Base-by-base conservation (phyloP, 305 asterid species). In the Striga hermonthica region DNA sequence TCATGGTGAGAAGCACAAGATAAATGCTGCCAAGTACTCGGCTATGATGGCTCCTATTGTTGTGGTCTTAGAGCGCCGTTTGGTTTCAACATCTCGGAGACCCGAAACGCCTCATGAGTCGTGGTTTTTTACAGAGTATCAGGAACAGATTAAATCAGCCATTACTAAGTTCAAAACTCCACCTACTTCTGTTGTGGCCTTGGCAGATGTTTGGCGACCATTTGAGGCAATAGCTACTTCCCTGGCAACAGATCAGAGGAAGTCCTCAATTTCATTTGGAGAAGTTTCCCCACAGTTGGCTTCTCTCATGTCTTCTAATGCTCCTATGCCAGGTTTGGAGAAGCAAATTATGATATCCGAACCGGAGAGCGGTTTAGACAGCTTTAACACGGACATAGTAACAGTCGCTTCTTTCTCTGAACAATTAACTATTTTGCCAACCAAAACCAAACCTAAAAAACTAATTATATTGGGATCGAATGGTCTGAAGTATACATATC, bases 281-380 rank as follows among this genome's bases (percentile, higher is more conserved):
- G 99, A 94, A 79, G 97, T 94, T 79, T 92, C 99, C 38, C 99
- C 99, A 14, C 92, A 79, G 68, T 76, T 94, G 85, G 89, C 95
- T 70, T 80, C 76, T 35, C 72, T 91, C 40, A 77, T 81, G 61
- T 84, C 95, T 67, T 86, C 97, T 57, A 87, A 87, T 82, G 97
- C 95, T 80, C 99, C 99, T 38, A 91, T 94, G 98, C 99, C 99
- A 62, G 99, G 99, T 70, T 91, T 91, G 72, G 99, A 94, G 87
- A 94, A 84, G 86, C 89, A 86, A 79, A 73, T 78, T 66, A 76
- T 76, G 65, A 67, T 84, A 78, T 74, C 91, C 31, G 90, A 84
- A 84, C 64, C 95, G 4, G 87, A 80, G 66, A 74, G 79, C 57
- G 75, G 71, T 67, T 76, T 73, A 48, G 73, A 67, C 72, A 72